phyloP scores from a whole-genome alignment of 805 yeast species.

The Cyberlindnera mrakii region DNA sequence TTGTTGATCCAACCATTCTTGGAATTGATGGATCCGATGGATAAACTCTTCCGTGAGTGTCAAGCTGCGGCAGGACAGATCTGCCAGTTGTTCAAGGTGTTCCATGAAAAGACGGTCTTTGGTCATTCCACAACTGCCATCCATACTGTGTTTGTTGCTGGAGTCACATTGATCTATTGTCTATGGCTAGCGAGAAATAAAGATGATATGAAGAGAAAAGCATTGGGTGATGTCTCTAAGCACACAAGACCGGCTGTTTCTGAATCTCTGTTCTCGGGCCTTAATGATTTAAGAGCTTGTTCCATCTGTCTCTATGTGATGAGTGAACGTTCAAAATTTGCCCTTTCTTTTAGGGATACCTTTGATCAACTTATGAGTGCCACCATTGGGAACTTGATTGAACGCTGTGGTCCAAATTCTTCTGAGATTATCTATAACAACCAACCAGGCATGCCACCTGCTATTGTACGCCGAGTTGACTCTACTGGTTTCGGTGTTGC shows the following conservation, averaged over 20 bases:
- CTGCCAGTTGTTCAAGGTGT: slow-evolving; percentile 56
- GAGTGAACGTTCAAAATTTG: slow-evolving; percentile 61
- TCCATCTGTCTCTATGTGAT: slow-evolving; percentile 58
- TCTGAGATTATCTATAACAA: slow-evolving; percentile 44
- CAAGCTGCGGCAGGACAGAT: slow-evolving; percentile 70
- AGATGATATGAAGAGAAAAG: slow-evolving; percentile 49
- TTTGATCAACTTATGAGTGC: slow-evolving; percentile 63
- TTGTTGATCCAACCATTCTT: slow-evolving; percentile 58
- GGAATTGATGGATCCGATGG: slow-evolving; percentile 55
- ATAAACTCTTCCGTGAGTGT: slow-evolving; percentile 55
- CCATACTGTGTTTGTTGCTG: slow-evolving; percentile 64
- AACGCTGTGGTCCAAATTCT: slow-evolving; percentile 59
- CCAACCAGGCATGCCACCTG: slow-evolving; percentile 55
- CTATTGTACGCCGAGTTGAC: slow-evolving; percentile 39
- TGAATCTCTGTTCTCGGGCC: slow-evolving; percentile 45
- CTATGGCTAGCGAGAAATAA: slow-evolving; percentile 59
- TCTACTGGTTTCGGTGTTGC: slow-evolving; percentile 17
- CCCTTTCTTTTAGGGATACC: slow-evolving; percentile 56
- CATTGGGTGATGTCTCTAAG: slow-evolving; percentile 50
- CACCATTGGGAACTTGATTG: slow-evolving; percentile 54
- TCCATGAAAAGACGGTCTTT: slow-evolving; percentile 53
- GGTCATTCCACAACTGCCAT: slow-evolving; percentile 65
- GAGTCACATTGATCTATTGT: slow-evolving; percentile 61
- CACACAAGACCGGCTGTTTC: slow-evolving; percentile 56
- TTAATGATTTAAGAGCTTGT: slow-evolving; percentile 62